These are phyloP conservation scores for Nannochloropsis salina DNA, from an alignment of 108 stramenopile genomes.

Conservation along the genomic window DNA sequence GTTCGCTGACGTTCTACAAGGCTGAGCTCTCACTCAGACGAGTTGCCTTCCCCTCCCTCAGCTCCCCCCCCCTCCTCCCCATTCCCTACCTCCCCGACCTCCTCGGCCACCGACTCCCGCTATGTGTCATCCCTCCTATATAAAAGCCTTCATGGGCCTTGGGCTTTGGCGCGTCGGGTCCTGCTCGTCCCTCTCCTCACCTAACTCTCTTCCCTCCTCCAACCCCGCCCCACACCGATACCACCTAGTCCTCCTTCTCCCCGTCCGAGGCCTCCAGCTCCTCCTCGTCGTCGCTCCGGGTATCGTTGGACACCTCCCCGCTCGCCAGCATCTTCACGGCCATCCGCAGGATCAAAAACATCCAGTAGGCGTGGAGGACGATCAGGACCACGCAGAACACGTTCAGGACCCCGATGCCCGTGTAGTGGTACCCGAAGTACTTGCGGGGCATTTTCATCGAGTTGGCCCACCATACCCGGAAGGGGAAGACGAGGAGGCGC, in stretches of 20 bases:
- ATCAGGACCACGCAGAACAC: constrained; percentile 22
- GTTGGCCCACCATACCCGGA: constrained; percentile 23
- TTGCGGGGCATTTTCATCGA: not conserved
- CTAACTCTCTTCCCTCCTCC: not conserved
- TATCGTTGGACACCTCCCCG: not conserved
- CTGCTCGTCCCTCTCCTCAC: too few relatives aligned
- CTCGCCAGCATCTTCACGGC: constrained; percentile 13
- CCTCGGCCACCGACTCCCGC: not conserved
- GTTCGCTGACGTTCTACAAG: not conserved
- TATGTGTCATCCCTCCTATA: not conserved
- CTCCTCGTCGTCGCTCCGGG: constrained; percentile 25
- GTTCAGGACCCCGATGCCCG: not conserved
- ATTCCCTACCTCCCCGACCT: not conserved
- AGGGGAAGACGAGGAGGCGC: constrained; percentile 29
- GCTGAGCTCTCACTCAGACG: not conserved
- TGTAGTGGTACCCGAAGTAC: not conserved
- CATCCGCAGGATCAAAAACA: constrained; percentile 33
- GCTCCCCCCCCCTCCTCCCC: not conserved
- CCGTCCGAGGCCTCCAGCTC: not conserved
- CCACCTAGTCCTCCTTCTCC: not conserved
- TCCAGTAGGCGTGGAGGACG: constrained; percentile 30
- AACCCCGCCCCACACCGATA: not conserved
- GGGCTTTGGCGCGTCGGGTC: too few relatives aligned
- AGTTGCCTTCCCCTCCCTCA: not conserved
- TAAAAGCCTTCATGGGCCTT: not conserved